Percentiles rank a stretch among this genome's conserved stretches.
Evolutionary conservation across 2,329 filamentous ascomycete genomes (phyloP).

Genomic region (Colletotrichum cereale): DNA sequence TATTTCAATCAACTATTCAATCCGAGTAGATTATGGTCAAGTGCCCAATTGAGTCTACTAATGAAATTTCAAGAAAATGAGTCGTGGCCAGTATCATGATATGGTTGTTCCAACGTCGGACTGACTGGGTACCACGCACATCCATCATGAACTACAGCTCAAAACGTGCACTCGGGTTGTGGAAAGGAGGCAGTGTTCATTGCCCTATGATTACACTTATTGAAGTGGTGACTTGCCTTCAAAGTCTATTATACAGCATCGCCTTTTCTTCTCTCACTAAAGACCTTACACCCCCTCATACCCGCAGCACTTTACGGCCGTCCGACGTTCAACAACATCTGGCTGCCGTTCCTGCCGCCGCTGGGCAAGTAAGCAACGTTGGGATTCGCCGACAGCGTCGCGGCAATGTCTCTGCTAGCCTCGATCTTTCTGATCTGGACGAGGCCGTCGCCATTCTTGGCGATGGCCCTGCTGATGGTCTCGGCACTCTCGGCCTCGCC

Average conservation of each 20-base stretch:
- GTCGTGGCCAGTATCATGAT: neutral
- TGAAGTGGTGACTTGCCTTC: constrained; percentile 46
- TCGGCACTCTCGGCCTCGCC: constrained; percentile 98
- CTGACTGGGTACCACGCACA: neutral
- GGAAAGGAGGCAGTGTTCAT: constrained; percentile 31
- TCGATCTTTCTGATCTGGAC: constrained; percentile 98
- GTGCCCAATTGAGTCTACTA: accelerated
- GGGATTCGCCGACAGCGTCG: constrained; percentile 88
- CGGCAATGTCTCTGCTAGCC: constrained; percentile 94
- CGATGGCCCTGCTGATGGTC: constrained; percentile 92
- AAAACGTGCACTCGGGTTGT: neutral
- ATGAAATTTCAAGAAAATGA: neutral
- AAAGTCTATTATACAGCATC: constrained; percentile 39
- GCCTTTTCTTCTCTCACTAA: constrained; percentile 30
- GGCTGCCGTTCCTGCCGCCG: constrained; percentile 74
- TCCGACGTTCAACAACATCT: constrained; percentile 67
- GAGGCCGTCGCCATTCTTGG: constrained; percentile 92
- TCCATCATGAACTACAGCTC: neutral
- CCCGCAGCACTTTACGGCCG: constrained; percentile 49
- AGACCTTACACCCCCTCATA: neutral
- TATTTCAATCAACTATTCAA: neutral
- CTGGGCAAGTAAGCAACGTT: constrained; percentile 93
- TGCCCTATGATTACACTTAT: constrained; percentile 43
- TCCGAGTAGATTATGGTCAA: neutral
- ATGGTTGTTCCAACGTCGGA: no score